Evolutionary conservation across 768 basidiomycete species (phyloP), one percentile per base, ranked within the genome.

Genomic region (Tylopilus sp.): DNA sequence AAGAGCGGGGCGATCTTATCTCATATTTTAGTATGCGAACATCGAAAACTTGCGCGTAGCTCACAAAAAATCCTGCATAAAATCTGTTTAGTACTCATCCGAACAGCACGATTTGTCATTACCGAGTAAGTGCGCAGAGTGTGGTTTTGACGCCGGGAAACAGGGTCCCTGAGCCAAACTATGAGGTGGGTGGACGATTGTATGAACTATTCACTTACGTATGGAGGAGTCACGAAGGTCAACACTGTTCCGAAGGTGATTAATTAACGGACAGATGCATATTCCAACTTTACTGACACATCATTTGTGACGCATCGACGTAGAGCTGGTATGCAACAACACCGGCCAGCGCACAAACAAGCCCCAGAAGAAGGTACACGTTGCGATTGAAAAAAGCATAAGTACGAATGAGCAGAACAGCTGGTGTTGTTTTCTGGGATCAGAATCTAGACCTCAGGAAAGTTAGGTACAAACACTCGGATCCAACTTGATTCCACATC

Each of bases 371-470:
- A 47, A 90, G 70, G 64, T 83, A 86, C 49, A 76, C 66, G 61
- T 89, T 91, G 57, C 86, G 81, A 62, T 88, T 89, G 76, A 90
- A 90, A 72, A 91, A 91, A 4, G 89, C 89, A 62, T 89, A 91
- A 38, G 89, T 91, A 56, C 89, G 83, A 54, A 91, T 91, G 58
- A 91, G 79, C 45, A 91, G 79, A 48, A 91, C 86, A 56, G 83
- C 86, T 88, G 59, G 19, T 48, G 4, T 52, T 7, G 52, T 60
- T 37, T 50, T 29, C 28, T 33, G 55, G 29, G 42, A 53, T 63
- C 25, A 60, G 48, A 13, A 40, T 19, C 8, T 16, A 45, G 29
- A 28, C 12, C 19, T 3, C 6, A 6, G 14, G 29, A 26, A 19
- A 43, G 41, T 30, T 24, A 38, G 34, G 16, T 46, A 72, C 77